These are phyloP conservation scores for Neoboletus magnificus DNA, from an alignment of 768 basidiomycete species.

Conservation along the genomic window DNA sequence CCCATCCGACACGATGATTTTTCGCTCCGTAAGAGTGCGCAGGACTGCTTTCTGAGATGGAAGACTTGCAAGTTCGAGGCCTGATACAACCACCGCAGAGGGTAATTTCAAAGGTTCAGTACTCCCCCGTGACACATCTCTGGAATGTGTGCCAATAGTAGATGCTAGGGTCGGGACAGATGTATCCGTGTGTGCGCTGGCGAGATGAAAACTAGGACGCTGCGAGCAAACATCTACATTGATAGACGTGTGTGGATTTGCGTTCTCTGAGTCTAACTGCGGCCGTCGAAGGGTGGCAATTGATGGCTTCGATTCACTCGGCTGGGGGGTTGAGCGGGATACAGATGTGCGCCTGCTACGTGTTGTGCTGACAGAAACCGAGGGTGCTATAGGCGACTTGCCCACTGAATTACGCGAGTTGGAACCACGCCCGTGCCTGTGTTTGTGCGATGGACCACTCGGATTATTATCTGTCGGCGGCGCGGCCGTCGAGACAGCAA, in stretches of 20 bases:
- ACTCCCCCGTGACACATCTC: conserved; percentile 15
- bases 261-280: conserved; percentile 16
- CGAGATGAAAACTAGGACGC: conserved; percentile 9
- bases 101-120: conserved; percentile 39
- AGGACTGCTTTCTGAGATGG: conserved; percentile 58
- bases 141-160: conserved; percentile 4
- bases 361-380: conserved; percentile 19
- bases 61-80: conserved; percentile 59
- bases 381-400: conserved; percentile 15
- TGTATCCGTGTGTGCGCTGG: conserved; percentile 13
- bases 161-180: conserved; percentile 15
- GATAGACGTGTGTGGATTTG: not conserved
- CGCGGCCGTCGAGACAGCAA: conserved; percentile 21
- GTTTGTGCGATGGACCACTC: conserved; percentile 10
- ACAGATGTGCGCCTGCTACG: conserved; percentile 27
- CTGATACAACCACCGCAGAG: conserved; percentile 62
- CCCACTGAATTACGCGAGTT: conserved; percentile 19
- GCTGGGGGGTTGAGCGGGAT: conserved; percentile 21
- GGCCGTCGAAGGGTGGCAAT: conserved; percentile 7
- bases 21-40: conserved; percentile 48
- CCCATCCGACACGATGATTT: conserved; percentile 41
- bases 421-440: conserved; percentile 18
- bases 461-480: conserved; percentile 15
- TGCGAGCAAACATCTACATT: conserved; percentile 1
- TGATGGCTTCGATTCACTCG: conserved; percentile 18